Conservation (phyloP, 441 rosid genomes). For the Gossypium laxum region DNA sequence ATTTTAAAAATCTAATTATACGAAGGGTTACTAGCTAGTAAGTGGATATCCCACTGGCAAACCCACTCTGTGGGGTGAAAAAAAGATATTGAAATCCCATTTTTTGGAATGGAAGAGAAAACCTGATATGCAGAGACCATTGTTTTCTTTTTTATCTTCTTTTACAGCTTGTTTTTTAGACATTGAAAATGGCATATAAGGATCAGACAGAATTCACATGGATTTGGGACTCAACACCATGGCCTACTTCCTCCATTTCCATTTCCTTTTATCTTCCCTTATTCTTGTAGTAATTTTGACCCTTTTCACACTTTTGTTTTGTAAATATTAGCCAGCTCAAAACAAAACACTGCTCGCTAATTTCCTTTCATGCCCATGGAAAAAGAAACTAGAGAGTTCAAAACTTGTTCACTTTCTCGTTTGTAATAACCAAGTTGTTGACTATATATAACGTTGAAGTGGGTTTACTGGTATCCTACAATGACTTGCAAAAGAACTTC, state of each 20-base stretch:
- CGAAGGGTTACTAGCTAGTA: background rate
- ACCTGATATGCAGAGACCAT: background rate
- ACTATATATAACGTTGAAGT: background rate
- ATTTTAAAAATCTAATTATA: background rate
- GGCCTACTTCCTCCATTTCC: slow-evolving; percentile 7
- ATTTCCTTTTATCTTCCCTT: background rate
- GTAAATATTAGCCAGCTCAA: background rate
- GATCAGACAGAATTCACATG: slow-evolving; percentile 14
- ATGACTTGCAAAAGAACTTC: background rate
- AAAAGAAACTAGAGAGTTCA: background rate
- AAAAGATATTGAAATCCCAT: background rate
- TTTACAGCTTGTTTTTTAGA: slow-evolving; percentile 3
- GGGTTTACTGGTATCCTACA: background rate
- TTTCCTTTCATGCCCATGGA: no score
- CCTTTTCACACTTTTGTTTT: background rate
- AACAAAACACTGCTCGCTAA: background rate
- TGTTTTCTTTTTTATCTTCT: background rate
- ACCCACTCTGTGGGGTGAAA: background rate
- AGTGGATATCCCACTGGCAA: background rate
- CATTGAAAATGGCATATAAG: background rate
- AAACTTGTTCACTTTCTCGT: background rate
- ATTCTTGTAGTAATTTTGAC: background rate
- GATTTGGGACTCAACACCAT: slow-evolving; percentile 6
- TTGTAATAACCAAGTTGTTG: slow-evolving; percentile 2
- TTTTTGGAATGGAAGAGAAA: background rate